Evolutionary conservation across 139 green algal genomes (phyloP).

Genomic region (Volvox africanus): DNA sequence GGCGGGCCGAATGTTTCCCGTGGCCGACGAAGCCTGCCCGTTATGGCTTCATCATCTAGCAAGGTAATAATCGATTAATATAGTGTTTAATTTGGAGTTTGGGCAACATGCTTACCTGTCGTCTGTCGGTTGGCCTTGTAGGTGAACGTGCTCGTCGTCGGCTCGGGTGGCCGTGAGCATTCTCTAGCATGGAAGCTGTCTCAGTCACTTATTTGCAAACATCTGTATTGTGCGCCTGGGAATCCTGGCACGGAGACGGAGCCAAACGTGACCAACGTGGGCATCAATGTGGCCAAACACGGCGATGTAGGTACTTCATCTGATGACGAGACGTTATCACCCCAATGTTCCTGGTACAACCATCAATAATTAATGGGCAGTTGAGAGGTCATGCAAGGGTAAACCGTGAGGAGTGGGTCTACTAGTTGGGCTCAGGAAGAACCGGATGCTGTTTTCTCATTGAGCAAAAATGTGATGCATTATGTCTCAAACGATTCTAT

Average conservation of each 20-base stretch:
- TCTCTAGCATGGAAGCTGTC: constrained; percentile 90
- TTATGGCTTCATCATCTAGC: constrained; percentile 1
- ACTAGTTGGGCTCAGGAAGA: too few species aligned
- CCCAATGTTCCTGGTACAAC: too few species aligned
- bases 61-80: background rate
- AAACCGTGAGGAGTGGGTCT: too few species aligned
- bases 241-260: constrained; percentile 88
- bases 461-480: too few species aligned
- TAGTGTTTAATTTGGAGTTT: too few species aligned
- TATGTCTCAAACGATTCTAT: too few species aligned
- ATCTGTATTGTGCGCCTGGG: constrained; percentile 86
- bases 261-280: constrained; percentile 63
- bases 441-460: too few species aligned
- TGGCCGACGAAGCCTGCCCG: background rate
- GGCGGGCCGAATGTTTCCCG: background rate
- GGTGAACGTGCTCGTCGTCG: constrained; percentile 91
- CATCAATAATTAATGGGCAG: too few species aligned
- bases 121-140: constrained; percentile 24
- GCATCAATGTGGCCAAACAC: constrained; percentile 68
- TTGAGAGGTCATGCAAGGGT: too few species aligned
- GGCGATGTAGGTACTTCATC: constrained; percentile 49
- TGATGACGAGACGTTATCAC: too few species aligned
- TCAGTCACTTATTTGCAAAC: constrained; percentile 71
- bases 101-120: too few species aligned
- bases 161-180: constrained; percentile 91